Percentiles rank a stretch among this genome's conserved stretches.
Evolutionary conservation across 495 filamentous ascomycete species (phyloP).

Genomic region (Hypoxylon intermedium): DNA sequence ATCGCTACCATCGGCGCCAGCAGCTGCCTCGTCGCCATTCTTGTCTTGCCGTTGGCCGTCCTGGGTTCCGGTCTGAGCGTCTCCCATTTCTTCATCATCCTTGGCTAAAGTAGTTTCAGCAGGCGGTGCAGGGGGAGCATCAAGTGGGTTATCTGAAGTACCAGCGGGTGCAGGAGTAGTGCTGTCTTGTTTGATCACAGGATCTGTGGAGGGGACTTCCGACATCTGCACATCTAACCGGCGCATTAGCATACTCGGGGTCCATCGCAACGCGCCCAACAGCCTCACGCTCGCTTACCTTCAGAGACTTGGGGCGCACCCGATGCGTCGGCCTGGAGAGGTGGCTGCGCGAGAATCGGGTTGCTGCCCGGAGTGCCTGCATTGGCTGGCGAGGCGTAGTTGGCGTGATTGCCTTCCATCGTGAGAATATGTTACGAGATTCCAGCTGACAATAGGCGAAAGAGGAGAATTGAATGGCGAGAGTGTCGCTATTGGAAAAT

Average conservation of each 20-base stretch:
- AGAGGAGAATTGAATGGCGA: conserved; percentile 8
- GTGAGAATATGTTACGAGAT: conserved; percentile 15
- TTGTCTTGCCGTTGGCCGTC: conserved; percentile 40
- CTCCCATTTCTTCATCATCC: conserved; percentile 89
- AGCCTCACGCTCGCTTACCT: conserved; percentile 38
- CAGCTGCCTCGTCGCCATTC: conserved; percentile 57
- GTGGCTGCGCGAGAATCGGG: conserved; percentile 59
- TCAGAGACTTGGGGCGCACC: conserved; percentile 40
- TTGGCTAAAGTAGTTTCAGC: conserved; percentile 66
- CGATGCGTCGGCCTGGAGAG: conserved; percentile 49
- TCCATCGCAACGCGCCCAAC: background rate
- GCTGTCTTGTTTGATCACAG: conserved; percentile 61
- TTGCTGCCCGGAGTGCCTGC: conserved; percentile 58
- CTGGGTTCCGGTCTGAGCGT: conserved; percentile 67
- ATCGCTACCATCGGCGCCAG: conserved; percentile 46
- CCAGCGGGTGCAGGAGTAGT: conserved; percentile 59
- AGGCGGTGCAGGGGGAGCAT: conserved; percentile 80
- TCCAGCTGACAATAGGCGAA: conserved; percentile 28
- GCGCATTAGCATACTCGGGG: conserved; percentile 39
- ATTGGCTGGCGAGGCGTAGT: conserved; percentile 61
- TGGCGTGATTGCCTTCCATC: conserved; percentile 63
- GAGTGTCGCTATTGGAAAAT: conserved; percentile 12
- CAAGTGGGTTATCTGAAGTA: conserved; percentile 80
- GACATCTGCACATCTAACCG: conserved; percentile 63
- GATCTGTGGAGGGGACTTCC: conserved; percentile 50